phyloP scores from a whole-genome alignment of 352 stramenopile genomes.

The Phytophthora sp. region DNA sequence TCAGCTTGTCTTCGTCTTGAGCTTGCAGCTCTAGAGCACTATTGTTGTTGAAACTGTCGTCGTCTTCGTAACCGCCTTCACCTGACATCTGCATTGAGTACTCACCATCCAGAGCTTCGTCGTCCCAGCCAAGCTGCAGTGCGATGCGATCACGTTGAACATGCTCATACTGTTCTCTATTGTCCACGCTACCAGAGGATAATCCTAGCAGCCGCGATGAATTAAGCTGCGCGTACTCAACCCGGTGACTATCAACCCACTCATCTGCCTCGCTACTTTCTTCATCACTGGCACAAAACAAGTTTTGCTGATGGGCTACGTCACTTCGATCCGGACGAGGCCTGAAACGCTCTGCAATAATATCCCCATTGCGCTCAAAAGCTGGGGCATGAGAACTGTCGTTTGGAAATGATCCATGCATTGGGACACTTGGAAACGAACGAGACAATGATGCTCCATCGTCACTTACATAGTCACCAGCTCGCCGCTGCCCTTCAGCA shows the following conservation, averaged over 20 bases:
- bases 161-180: slow-evolving; percentile 30
- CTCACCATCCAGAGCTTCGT: slow-evolving; percentile 11
- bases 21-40: slow-evolving; percentile 38
- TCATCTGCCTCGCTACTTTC: slow-evolving; percentile 34
- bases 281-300: slow-evolving; percentile 38
- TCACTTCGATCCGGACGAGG: neutral
- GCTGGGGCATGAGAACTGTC: neutral
- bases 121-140: slow-evolving; percentile 27
- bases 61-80: slow-evolving; percentile 27
- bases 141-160: slow-evolving; percentile 16
- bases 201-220: slow-evolving; percentile 23
- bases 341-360: slow-evolving; percentile 15
- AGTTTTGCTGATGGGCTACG: slow-evolving; percentile 20
- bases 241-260: slow-evolving; percentile 20
- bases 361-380: slow-evolving; percentile 7
- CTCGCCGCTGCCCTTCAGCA: slow-evolving; percentile 12
- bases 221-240: slow-evolving; percentile 33
- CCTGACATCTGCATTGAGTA: slow-evolving; percentile 28
- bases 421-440: slow-evolving; percentile 11
- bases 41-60: slow-evolving; percentile 38
- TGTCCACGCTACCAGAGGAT: slow-evolving; percentile 39
- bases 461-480: slow-evolving; percentile 7
- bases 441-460: slow-evolving; percentile 19
- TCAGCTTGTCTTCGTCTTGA: slow-evolving; percentile 29
- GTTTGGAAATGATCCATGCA: slow-evolving; percentile 2